Percentiles rank a stretch among this genome's conserved stretches.
These are phyloP conservation scores for Phytophthora cryptogea DNA, from an alignment of 352 stramenopile species.

Conservation along the genomic window DNA sequence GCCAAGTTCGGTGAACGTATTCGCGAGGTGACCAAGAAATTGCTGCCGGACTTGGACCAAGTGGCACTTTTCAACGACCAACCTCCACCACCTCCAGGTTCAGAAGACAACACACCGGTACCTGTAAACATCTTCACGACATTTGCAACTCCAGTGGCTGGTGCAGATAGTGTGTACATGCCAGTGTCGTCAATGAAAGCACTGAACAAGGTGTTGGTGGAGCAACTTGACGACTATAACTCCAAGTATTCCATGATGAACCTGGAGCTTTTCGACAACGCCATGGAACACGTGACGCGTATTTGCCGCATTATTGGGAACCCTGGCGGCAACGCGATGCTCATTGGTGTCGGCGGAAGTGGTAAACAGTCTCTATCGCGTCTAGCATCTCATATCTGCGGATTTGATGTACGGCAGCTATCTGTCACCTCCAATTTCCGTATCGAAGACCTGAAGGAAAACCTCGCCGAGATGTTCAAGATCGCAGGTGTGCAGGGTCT, in stretches of 20 bases:
- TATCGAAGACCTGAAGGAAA: constrained; percentile 97
- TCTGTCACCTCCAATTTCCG: constrained; percentile 96
- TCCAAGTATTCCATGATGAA: constrained; percentile 99
- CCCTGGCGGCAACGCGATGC: constrained; percentile 96
- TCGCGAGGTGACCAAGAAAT: constrained; percentile 93
- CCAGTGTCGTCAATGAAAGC: constrained; percentile 79
- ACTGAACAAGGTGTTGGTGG: constrained; percentile 91
- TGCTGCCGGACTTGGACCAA: constrained; percentile 86
- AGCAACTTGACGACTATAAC: constrained; percentile 96
- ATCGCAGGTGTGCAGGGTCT: constrained; percentile 93
- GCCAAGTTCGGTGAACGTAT: constrained; percentile 93
- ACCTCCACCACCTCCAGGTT: constrained; percentile 27
- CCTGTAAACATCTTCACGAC: constrained; percentile 95
- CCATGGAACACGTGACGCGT: constrained; percentile 96
- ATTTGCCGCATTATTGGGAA: constrained; percentile 97
- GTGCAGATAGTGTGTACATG: constrained; percentile 75
- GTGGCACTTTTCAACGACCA: constrained; percentile 84
- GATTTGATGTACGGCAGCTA: constrained; percentile 96
- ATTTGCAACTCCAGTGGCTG: constrained; percentile 85
- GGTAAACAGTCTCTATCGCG: constrained; percentile 97
- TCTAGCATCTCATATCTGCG: constrained; percentile 96
- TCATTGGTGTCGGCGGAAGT: constrained; percentile 97
- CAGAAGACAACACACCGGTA: constrained; percentile 24
- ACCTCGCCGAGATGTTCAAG: constrained; percentile 97
- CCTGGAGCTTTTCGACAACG: constrained; percentile 97